A percentile compares a stretch with the other conserved stretches of the same genome.
These are phyloP conservation scores for Zygoascus meyerae DNA, from an alignment of 1,139 yeast species.

Conservation along the genomic window DNA sequence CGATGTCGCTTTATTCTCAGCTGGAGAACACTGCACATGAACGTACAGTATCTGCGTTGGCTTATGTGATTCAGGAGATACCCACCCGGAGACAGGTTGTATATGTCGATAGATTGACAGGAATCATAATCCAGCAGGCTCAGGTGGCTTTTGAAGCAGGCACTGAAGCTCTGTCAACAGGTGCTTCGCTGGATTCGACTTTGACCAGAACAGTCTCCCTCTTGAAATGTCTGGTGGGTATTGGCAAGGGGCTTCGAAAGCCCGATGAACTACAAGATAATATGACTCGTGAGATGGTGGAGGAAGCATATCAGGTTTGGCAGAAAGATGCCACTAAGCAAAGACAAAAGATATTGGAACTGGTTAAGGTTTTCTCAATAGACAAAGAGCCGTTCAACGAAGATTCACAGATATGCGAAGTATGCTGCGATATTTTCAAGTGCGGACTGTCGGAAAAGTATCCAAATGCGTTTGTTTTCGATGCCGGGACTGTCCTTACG, in stretches of 20 bases:
- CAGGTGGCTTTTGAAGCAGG: conserved; percentile 4
- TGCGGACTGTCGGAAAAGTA: conserved; percentile 65
- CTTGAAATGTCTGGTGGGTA: conserved; percentile 54
- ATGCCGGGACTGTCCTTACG: conserved; percentile 39
- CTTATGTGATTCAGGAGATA: conserved; percentile 33
- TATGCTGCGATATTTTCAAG: conserved; percentile 52
- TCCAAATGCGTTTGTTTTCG: conserved; percentile 58
- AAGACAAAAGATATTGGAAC: conserved; percentile 38
- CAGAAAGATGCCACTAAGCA: conserved; percentile 40
- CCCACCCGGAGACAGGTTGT: conserved; percentile 21
- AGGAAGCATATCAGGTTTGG: conserved; percentile 27
- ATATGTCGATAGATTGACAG: conserved; percentile 24
- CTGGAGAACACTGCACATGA: conserved; percentile 31
- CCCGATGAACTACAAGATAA: conserved; percentile 32
- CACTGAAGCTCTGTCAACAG: neutral
- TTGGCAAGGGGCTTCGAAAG: conserved; percentile 57
- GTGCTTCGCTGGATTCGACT: neutral
- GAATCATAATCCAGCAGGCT: conserved; percentile 21
- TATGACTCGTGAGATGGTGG: conserved; percentile 13
- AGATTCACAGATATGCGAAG: conserved; percentile 46
- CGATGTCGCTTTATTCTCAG: conserved; percentile 20
- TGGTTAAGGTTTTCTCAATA: conserved; percentile 43
- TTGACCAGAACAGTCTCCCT: conserved; percentile 36
- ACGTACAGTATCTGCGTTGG: conserved; percentile 34
- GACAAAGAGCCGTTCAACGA: conserved; percentile 34